A percentile compares a stretch with the other conserved stretches of the same genome.
These are phyloP conservation scores for Fraxinus americana DNA, from an alignment of 257 asterid genomes.

Conservation along the genomic window DNA sequence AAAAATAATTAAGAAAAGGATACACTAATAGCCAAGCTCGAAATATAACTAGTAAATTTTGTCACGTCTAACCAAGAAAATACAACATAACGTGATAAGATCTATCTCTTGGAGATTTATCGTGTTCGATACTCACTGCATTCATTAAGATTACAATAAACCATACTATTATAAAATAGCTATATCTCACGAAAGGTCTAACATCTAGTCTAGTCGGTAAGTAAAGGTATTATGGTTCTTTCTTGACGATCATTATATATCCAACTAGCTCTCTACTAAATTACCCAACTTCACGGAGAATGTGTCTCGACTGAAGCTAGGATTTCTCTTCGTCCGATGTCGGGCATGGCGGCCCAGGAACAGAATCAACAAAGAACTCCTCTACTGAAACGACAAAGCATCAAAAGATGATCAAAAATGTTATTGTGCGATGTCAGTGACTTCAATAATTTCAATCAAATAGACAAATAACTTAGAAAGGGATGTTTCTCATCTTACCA, in stretches of 20 bases:
- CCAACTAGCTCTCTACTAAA: neutral
- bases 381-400: conserved; percentile 56
- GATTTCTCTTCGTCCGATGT: conserved; percentile 63
- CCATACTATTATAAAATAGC: neutral
- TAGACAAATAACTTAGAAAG: too few species aligned
- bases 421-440: neutral
- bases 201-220: neutral
- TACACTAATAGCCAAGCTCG: too few species aligned
- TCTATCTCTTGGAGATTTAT: neutral
- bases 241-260: neutral
- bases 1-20: too few species aligned
- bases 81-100: conserved; percentile 11
- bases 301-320: conserved; percentile 25
- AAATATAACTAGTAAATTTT: neutral
- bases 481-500: conserved; percentile 34
- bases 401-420: neutral
- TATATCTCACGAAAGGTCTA: conserved; percentile 10
- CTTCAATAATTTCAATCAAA: neutral
- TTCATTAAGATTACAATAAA: conserved; percentile 1
- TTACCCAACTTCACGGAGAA: neutral
- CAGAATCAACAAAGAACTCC: conserved; percentile 90
- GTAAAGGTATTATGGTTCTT: conserved; percentile 15
- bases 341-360: conserved; percentile 60
- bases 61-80: conserved; percentile 6
- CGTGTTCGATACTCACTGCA: conserved; percentile 12